Evolutionary conservation across 768 basidiomycete species (phyloP).

Genomic region (Scleroderma bovista): DNA sequence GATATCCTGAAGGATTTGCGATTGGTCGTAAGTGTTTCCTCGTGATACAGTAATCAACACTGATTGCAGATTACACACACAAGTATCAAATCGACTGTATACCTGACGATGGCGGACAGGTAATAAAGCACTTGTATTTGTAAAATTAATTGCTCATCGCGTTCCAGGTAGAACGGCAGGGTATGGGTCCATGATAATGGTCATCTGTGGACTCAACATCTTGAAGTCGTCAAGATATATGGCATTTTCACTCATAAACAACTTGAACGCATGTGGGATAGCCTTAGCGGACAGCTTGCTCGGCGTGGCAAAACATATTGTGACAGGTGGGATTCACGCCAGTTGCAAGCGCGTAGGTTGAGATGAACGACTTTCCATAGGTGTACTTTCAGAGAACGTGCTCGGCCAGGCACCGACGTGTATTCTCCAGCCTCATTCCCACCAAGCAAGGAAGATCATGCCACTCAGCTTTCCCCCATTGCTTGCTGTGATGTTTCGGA

Average conservation of each 20-base stretch:
- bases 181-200: slow-evolving; percentile 12
- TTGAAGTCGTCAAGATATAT: slow-evolving; percentile 42
- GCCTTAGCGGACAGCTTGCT: slow-evolving; percentile 36
- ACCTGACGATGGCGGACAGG: slow-evolving; percentile 31
- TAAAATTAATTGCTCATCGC: background rate
- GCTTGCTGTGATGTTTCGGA: slow-evolving; percentile 39
- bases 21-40: slow-evolving; percentile 36
- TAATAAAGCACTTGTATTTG: slow-evolving; percentile 1
- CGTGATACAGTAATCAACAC: background rate
- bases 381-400: slow-evolving; percentile 40
- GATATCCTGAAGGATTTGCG: slow-evolving; percentile 48
- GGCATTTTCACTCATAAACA: slow-evolving; percentile 47
- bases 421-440: slow-evolving; percentile 51
- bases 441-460: slow-evolving; percentile 23
- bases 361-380: slow-evolving; percentile 21
- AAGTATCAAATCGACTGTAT: slow-evolving; percentile 49
- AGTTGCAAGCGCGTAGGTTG: background rate
- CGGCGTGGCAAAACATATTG: slow-evolving; percentile 49
- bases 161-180: slow-evolving; percentile 36
- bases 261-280: slow-evolving; percentile 43
- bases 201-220: background rate
- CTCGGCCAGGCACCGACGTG: slow-evolving; percentile 35
- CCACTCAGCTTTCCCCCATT: slow-evolving; percentile 16
- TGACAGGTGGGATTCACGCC: slow-evolving; percentile 33
- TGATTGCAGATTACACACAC: background rate